A percentile compares a stretch with the other conserved stretches of the same genome.
phyloP scores from a whole-genome alignment of 768 basidiomycete species.

The Rhodotorula diobovata region DNA sequence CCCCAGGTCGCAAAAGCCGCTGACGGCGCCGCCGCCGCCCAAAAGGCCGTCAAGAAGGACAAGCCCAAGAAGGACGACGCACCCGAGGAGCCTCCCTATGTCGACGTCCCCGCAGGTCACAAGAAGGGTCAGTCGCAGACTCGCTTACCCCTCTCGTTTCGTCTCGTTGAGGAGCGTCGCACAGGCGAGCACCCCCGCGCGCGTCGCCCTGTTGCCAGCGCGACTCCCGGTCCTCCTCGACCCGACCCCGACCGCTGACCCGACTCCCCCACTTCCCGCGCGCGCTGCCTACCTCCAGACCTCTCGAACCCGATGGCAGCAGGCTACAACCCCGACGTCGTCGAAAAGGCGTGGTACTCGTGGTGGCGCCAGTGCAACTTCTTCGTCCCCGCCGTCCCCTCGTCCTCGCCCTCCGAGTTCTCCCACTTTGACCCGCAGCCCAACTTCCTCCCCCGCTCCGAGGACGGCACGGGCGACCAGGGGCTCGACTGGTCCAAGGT shows the following conservation, averaged over 20 bases:
- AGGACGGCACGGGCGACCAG: slow-evolving; percentile 42
- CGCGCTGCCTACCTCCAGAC: slow-evolving; percentile 56
- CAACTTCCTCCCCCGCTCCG: slow-evolving; percentile 28
- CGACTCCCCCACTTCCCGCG: neutral
- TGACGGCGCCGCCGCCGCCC: slow-evolving; percentile 1
- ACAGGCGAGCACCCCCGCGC: no score
- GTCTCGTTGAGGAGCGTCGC: no score
- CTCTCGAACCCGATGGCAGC: slow-evolving; percentile 77
- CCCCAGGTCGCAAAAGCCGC: neutral
- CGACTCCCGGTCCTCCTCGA: no score
- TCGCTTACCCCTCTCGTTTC: neutral
- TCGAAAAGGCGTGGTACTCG: slow-evolving; percentile 95
- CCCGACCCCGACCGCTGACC: no score
- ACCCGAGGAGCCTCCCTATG: slow-evolving; percentile 19
- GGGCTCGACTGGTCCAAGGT: slow-evolving; percentile 82
- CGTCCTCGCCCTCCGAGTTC: slow-evolving; percentile 26
- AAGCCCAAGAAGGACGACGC: slow-evolving; percentile 35
- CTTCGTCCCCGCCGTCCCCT: slow-evolving; percentile 36
- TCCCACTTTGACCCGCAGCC: slow-evolving; percentile 36
- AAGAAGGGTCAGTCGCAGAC: slow-evolving; percentile 68
- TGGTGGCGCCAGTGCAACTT: slow-evolving; percentile 63
- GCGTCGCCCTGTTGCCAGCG: no score
- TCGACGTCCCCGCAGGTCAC: slow-evolving; percentile 56
- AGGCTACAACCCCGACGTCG: slow-evolving; percentile 92
- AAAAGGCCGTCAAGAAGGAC: slow-evolving; percentile 38